Evolutionary conservation across 1,284 basidiomycete genomes (phyloP), one percentile per base, ranked within the genome.

Genomic region (Bjerkandera adusta): DNA sequence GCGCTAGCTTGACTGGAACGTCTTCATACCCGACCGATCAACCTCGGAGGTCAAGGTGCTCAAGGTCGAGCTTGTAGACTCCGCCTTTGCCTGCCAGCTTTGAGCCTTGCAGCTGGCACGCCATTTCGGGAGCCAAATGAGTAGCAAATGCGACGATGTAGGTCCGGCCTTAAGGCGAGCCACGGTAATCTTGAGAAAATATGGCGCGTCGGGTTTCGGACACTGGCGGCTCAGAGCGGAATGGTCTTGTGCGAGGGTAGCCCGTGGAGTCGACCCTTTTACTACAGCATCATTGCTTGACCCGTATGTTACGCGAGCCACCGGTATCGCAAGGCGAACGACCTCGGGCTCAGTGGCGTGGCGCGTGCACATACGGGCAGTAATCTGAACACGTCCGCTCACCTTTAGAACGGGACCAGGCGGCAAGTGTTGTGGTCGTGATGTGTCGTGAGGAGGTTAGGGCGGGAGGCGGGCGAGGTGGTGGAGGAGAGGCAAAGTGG

Each of bases 121-220:
- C 66, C 68, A 60, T 57, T 45, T 40, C 32, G 48, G 58, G 55
- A 63, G 66, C 58, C 65, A 47, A 37, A 51, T 45, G 8, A 34
- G 42, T 48, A 48, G 52, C 47, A 50, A 29, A 16, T 41, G 25
- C 18, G 45, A 57, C 51, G 46, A 62, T 73, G 59, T 72, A 49
- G 64, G 69, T 73, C 61, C 68, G 68, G 71, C 71, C 71, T 73
- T 73, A 73, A 68, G 68, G 65, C 63, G 63, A 56, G 62, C 61
- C 65, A 63, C 69, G 65, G 60, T 48, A 44, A 52, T 52, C 64
- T 52, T 57, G 62, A 60, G 48, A 13, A n/a, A n/a, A 25, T 30
- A 55, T 66, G 59, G 58, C 63, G 56, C 63, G 66, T 63, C 68
- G 69, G 68, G 66, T 65, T 56, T 63, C 67, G 66, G 64, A 72